Evolutionary conservation across 2,329 filamentous ascomycete genomes (phyloP), one percentile per base, ranked within the genome.

Genomic region (Penicillium sp.): DNA sequence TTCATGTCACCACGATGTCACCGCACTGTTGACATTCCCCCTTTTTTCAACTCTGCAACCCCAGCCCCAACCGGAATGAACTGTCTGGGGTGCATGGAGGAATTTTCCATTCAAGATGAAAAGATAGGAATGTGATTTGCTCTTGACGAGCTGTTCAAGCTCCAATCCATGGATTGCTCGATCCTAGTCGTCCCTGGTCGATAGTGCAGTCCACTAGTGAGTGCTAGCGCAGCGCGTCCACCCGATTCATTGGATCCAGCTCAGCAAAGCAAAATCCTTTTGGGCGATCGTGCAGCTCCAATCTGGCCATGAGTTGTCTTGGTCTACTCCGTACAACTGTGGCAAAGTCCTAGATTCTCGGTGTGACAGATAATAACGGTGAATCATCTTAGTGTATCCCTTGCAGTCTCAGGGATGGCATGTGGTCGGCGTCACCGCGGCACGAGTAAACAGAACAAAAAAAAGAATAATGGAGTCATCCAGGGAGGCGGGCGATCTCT

Each of bases 121-220:
- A n/a, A n/a, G n/a, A n/a, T n/a, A n/a, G n/a, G n/a, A n/a, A n/a
- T n/a, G n/a, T n/a, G n/a, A n/a, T n/a, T n/a, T n/a, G n/a, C n/a
- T n/a, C n/a, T n/a, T n/a, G n/a, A n/a, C n/a, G n/a, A n/a, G n/a
- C n/a, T n/a, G 32, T 33, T 9, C 20, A 27, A 23, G 20, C 27
- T 30, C 30, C 11, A 37, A 33, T 31, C 39, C 34, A 43, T 44
- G 35, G 45, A 15, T 38, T 25, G 26, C 33, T 32, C 27, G 30
- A 45, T 41, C 17, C 30, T 26, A 5, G 18, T 22, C 18, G 18
- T 22, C 9, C 25, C 25, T 13, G 25, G 28, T 42, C 43, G 44
- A 52, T 52, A 51, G 49, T 32, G 41, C 42, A 45, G 22, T 22
- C 41, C 42, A 36, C 45, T 51, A 48, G 30, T 28, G 20, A 16